phyloP scores from a whole-genome alignment of 176 grass and related monocot genomes.

The Tillandsia leiboldiana region DNA sequence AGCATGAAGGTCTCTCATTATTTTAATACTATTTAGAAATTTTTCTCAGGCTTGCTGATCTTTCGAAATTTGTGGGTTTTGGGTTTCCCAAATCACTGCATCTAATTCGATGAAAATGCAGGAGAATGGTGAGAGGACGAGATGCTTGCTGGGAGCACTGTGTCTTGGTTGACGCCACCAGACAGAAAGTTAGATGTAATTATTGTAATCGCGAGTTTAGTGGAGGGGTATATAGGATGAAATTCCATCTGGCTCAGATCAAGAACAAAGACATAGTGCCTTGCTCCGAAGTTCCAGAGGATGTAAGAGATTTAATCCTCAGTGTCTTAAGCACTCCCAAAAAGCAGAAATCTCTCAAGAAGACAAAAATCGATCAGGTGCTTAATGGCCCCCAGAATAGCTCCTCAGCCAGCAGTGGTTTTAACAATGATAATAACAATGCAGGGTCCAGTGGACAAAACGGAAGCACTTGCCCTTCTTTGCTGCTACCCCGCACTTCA shows the following conservation, averaged over 20 bases:
- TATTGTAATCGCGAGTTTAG: slow-evolving; percentile 20
- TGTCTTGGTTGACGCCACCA: slow-evolving; percentile 22
- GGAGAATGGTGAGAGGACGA: slow-evolving; percentile 23
- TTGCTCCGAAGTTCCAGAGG: slow-evolving; percentile 17
- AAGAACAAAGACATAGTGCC: slow-evolving; percentile 25
- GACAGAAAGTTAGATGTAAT: slow-evolving; percentile 26
- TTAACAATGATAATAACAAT: slow-evolving; percentile 12
- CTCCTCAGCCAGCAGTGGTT: slow-evolving; percentile 13
- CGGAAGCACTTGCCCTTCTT: slow-evolving; percentile 20
- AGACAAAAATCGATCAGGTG: slow-evolving; percentile 4
- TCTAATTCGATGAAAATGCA: background rate
- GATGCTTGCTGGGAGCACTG: slow-evolving; percentile 27
- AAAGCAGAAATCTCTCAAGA: slow-evolving; percentile 17
- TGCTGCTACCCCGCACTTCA: slow-evolving; percentile 7
- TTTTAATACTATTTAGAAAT: background rate
- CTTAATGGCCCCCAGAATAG: slow-evolving; percentile 16
- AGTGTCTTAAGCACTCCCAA: slow-evolving; percentile 18
- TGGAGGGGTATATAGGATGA: slow-evolving; percentile 25
- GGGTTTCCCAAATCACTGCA: slow-evolving; percentile 1
- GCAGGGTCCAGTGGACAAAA: slow-evolving; percentile 21
- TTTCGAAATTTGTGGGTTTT: background rate
- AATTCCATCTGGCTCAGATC: slow-evolving; percentile 24
- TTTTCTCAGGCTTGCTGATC: background rate
- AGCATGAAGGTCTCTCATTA: too few relatives aligned
- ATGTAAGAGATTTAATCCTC: slow-evolving; percentile 14